Evolutionary conservation across 768 basidiomycete species (phyloP).

Genomic region (Serendipita sp.): DNA sequence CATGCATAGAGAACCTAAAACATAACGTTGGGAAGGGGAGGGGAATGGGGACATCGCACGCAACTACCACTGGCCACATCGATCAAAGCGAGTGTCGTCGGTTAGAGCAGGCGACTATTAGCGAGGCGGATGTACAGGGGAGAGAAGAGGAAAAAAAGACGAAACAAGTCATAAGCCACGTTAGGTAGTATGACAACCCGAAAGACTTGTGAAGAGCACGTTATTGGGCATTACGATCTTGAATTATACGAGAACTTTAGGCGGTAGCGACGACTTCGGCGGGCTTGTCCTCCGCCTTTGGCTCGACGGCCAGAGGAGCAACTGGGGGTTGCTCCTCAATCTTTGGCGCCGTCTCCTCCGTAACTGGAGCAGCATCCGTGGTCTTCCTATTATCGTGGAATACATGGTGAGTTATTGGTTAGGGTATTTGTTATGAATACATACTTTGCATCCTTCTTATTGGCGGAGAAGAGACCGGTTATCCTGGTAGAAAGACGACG

Average conservation of each 20-base stretch:
- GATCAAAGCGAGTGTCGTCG: background rate
- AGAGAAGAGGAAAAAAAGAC: background rate
- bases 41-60: conserved; percentile 11
- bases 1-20: conserved; percentile 9
- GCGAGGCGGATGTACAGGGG: background rate
- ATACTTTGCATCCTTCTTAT: conserved; percentile 38
- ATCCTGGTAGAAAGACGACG: conserved; percentile 79
- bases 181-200: conserved; percentile 16
- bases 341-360: conserved; percentile 66
- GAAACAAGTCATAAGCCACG: conserved; percentile 24
- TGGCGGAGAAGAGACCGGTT: conserved; percentile 66
- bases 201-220: background rate
- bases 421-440: background rate
- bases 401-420: background rate
- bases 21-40: conserved; percentile 5
- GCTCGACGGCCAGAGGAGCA: conserved; percentile 45
- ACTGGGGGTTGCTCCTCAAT: conserved; percentile 71
- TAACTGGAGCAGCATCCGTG: conserved; percentile 44
- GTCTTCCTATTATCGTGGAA: conserved; percentile 8
- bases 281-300: conserved; percentile 17
- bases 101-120: background rate
- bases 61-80: background rate
- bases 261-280: conserved; percentile 19
- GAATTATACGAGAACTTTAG: background rate
- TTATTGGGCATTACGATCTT: conserved; percentile 4